These are phyloP conservation scores for Neurospora tetrasperma DNA, from an alignment of 495 filamentous ascomycete genomes.

Conservation along the genomic window DNA sequence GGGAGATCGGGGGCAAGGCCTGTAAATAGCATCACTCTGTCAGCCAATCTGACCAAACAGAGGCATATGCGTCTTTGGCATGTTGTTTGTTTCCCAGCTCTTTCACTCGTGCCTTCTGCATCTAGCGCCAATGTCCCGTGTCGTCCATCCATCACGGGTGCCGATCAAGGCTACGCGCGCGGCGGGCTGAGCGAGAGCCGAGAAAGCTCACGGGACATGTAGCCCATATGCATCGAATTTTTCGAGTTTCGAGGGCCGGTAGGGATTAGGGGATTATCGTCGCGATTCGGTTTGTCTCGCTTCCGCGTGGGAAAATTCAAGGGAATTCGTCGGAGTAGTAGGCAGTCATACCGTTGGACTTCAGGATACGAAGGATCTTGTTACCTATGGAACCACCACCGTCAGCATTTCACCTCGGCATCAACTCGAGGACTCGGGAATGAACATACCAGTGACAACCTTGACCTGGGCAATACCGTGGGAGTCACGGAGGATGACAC, in stretches of 20 bases:
- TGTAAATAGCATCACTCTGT: constrained; percentile 77
- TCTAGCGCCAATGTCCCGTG: constrained; percentile 4
- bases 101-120: constrained; percentile 2
- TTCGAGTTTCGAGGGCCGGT: neutral
- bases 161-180: neutral
- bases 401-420: constrained; percentile 9
- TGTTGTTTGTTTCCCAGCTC: constrained; percentile 2
- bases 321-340: neutral
- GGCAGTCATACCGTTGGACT: constrained; percentile 48
- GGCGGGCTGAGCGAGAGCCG: neutral
- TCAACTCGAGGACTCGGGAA: neutral
- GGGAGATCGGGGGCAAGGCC: constrained; percentile 96
- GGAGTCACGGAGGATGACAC: constrained; percentile 92
- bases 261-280: neutral
- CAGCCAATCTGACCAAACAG: constrained; percentile 91
- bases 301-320: constrained; percentile 10
- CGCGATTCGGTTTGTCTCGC: neutral
- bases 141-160: neutral
- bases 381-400: constrained; percentile 53
- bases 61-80: constrained; percentile 44
- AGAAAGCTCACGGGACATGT: neutral
- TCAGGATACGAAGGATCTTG: constrained; percentile 98
- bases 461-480: constrained; percentile 97
- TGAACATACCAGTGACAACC: constrained; percentile 78
- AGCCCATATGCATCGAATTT: neutral